A percentile compares a stretch with the other conserved stretches of the same genome.
These are phyloP conservation scores for Salix arbutifolia DNA, from an alignment of 345 rosid species.

Conservation along the genomic window DNA sequence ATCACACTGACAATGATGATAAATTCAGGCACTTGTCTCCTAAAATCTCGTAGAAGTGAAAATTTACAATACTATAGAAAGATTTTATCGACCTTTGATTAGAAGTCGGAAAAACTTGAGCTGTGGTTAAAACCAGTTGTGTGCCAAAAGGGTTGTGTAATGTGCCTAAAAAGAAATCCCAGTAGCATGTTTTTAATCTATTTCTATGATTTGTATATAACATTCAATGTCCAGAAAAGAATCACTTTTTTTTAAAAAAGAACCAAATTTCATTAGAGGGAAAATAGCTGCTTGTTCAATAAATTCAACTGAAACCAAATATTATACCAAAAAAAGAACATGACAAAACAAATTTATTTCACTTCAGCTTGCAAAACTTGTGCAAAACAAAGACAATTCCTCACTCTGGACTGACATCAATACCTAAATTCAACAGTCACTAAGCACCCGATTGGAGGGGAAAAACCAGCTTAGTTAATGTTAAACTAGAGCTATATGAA, in stretches of 20 bases:
- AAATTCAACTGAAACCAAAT: neutral
- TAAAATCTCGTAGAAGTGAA: neutral
- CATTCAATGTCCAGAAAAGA: neutral
- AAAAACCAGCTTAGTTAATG: neutral
- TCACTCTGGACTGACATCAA: neutral
- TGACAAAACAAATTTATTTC: neutral
- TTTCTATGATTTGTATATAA: too few species aligned
- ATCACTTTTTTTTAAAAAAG: too few species aligned
- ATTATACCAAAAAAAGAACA: neutral
- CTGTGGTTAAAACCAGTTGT: too few species aligned
- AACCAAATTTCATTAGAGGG: too few species aligned
- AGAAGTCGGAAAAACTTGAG: too few species aligned
- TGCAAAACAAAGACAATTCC: too few species aligned
- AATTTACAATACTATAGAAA: too few species aligned
- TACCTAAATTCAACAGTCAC: neutral
- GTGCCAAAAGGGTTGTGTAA: neutral
- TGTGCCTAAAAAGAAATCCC: too few species aligned
- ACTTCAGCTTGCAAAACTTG: neutral
- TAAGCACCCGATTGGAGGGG: neutral
- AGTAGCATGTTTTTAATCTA: too few species aligned
- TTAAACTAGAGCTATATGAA: constrained; percentile 2
- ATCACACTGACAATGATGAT: too few species aligned
- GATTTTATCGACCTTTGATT: too few species aligned
- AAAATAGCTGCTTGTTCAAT: neutral
- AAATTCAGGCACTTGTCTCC: neutral